Evolutionary conservation across 768 basidiomycete species (phyloP), one percentile per base, ranked within the genome.

Genomic region (Agaricus blazei): DNA sequence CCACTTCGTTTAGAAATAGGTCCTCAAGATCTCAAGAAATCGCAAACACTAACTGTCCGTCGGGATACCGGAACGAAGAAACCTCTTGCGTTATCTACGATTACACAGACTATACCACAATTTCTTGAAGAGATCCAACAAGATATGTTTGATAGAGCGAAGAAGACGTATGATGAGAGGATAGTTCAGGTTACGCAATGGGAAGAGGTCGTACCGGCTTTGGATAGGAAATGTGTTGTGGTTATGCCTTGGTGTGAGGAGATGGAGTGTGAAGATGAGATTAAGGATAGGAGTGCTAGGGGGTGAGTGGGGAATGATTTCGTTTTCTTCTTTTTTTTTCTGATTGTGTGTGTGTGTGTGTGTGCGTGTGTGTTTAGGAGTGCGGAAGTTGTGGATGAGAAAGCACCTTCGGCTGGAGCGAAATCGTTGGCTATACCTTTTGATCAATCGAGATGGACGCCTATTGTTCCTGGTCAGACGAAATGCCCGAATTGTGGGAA

Each of bases 351-450:
- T n/a, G n/a, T n/a, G n/a, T n/a, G n/a, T n/a, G n/a, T n/a, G n/a
- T n/a, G n/a, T n/a, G n/a, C n/a, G n/a, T n/a, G n/a, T n/a, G n/a
- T n/a, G n/a, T n/a, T 42, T 46, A 62, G 57, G 61, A 93, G 89
- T 59, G 79, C 89, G 57, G 54, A 94, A 68, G 88, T 85, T 4
- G 86, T 87, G 63, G 97, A 99, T 65, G 93, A 93, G 67, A 90
- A 92, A 31, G 96, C 95, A 15, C 97, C 97, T 0, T 95, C 93
- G 14, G 94, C 97, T 11, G 97, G 97, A 49, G 97, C 97, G 57
- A 99, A 99, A 70, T 93, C 93, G 0, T 85, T 99, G 3, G 89
- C 88, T 63, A 98, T 98, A 73, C 97, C 97, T 4, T 95, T 95
- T 68, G 90, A 98, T 63, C 97, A 98, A 71, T 78, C 74, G 3